These are phyloP conservation scores for Leccinum subgranulosum DNA, from an alignment of 768 basidiomycete species.

Conservation along the genomic window DNA sequence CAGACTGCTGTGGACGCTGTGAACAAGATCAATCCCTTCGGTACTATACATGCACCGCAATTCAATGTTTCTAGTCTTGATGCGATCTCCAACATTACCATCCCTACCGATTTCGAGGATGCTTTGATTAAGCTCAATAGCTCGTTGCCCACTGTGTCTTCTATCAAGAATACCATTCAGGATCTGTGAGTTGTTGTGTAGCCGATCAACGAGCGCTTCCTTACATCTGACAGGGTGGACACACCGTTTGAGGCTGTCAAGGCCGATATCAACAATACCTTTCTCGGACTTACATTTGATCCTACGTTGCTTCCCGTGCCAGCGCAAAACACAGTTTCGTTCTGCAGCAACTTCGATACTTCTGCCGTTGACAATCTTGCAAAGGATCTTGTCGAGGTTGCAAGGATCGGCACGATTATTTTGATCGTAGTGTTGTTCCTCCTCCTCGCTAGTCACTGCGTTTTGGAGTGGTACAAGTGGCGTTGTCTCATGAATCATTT, in stretches of 20 bases:
- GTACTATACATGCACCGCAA: slow-evolving; percentile 63
- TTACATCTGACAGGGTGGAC: slow-evolving; percentile 51
- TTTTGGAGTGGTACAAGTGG: slow-evolving; percentile 91
- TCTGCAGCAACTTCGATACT: slow-evolving; percentile 79
- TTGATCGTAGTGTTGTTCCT: slow-evolving; percentile 69
- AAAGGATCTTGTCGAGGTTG: slow-evolving; percentile 70
- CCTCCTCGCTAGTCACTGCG: slow-evolving; percentile 68
- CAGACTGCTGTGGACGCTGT: slow-evolving; percentile 58
- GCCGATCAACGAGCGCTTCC: neutral
- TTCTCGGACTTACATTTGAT: slow-evolving; percentile 69
- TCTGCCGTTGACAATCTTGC: slow-evolving; percentile 86
- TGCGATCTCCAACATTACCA: slow-evolving; percentile 70
- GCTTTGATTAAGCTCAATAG: slow-evolving; percentile 73
- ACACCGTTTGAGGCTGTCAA: slow-evolving; percentile 88
- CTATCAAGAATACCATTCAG: slow-evolving; percentile 67
- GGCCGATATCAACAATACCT: slow-evolving; percentile 85
- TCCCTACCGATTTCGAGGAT: slow-evolving; percentile 75
- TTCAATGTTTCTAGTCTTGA: slow-evolving; percentile 74
- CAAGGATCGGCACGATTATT: slow-evolving; percentile 76
- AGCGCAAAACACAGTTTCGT: slow-evolving; percentile 57
- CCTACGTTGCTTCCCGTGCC: slow-evolving; percentile 77
- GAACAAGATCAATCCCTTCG: slow-evolving; percentile 76
- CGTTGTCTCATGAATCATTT: slow-evolving; percentile 62
- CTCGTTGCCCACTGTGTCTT: slow-evolving; percentile 73
- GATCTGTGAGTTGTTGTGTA: slow-evolving; percentile 52